phyloP scores from a whole-genome alignment of 441 rosid species.

The Populus trichocarpa region DNA sequence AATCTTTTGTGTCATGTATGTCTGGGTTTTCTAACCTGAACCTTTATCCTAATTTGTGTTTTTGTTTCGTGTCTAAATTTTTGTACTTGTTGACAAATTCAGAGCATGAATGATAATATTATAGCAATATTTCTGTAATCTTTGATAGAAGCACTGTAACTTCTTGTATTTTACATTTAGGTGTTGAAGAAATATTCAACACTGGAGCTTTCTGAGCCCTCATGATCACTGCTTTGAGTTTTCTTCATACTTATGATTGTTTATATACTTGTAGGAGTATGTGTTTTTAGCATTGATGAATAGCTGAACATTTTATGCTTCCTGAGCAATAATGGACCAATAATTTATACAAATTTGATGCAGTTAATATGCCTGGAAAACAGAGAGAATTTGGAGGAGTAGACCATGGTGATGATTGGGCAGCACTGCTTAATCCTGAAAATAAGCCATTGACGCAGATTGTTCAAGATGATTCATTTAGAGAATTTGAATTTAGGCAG shows the following conservation, averaged over 20 bases:
- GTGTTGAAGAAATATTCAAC: not conserved
- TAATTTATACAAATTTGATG: slow-evolving; percentile 26
- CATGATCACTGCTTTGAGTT: not conserved
- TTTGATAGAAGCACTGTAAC: not conserved
- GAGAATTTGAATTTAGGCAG: slow-evolving; percentile 95
- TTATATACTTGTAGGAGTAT: not conserved
- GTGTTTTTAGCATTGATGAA: not conserved
- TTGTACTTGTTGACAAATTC: not conserved
- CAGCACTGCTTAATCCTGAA: slow-evolving; percentile 76
- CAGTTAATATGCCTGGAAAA: slow-evolving; percentile 74
- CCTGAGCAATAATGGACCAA: slow-evolving; percentile 15
- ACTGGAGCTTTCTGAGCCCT: not conserved
- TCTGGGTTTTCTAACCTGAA: not conserved
- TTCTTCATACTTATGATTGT: not conserved
- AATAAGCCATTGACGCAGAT: slow-evolving; percentile 71
- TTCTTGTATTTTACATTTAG: not conserved
- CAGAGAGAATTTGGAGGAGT: slow-evolving; percentile 89
- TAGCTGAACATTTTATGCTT: not conserved
- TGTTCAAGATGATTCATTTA: slow-evolving; percentile 93
- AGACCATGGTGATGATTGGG: slow-evolving; percentile 91
- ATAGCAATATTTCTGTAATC: not conserved
- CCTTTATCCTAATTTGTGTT: not conserved
- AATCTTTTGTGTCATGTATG: not conserved
- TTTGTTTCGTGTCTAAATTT: not conserved
- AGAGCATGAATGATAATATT: not conserved